Evolutionary conservation across 139 green algal species (phyloP).

Genomic region (Tetratostichococcus sp.): DNA sequence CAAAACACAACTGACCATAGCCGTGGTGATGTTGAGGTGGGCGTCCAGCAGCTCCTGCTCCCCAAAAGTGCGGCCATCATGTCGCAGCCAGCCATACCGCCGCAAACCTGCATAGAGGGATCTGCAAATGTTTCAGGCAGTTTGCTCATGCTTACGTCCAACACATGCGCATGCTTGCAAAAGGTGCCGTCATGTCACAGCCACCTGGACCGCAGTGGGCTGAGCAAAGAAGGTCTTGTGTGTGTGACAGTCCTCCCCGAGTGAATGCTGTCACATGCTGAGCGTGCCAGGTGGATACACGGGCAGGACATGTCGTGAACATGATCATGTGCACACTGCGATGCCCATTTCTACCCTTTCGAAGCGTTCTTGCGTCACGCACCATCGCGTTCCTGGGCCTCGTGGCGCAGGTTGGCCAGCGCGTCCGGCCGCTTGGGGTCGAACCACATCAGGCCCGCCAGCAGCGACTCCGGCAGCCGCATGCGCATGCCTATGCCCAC

Average conservation of each 20-base stretch:
- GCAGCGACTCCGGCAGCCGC: constrained; percentile 50
- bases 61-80: constrained; percentile 80
- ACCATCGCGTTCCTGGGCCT: constrained; percentile 53
- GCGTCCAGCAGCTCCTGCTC: constrained; percentile 67
- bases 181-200: not conserved
- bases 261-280: no score
- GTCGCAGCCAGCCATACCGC: constrained; percentile 73
- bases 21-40: constrained; percentile 50
- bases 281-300: no score
- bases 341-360: no score
- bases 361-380: not conserved
- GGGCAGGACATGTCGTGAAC: no score
- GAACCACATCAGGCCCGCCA: constrained; percentile 85
- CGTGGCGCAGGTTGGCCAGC: constrained; percentile 48
- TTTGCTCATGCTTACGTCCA: no score
- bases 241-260: no score
- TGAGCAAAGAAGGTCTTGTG: no score
- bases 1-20: constrained; percentile 12
- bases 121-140: no score
- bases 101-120: constrained; percentile 27
- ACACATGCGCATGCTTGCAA: no score
- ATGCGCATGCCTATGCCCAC: constrained; percentile 56
- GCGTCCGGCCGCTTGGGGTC: constrained; percentile 32
- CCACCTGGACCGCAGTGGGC: no score
- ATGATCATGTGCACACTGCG: no score